phyloP scores from a whole-genome alignment of 352 stramenopile genomes.

The Salisapilia sapeloensis region DNA sequence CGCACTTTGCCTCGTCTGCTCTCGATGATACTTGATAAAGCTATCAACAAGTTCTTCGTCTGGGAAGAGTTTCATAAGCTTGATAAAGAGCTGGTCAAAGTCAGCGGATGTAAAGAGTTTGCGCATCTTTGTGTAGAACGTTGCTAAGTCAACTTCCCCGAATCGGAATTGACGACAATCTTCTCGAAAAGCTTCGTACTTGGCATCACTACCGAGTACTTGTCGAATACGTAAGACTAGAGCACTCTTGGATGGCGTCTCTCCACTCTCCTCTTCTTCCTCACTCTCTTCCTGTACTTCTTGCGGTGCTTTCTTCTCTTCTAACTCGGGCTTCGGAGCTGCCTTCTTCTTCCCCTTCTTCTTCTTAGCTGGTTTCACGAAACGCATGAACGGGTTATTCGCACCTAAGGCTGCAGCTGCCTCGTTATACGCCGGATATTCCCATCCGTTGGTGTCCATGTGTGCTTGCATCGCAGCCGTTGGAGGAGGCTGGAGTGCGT shows the following conservation, averaged over 20 bases:
- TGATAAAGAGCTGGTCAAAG: constrained; percentile 63
- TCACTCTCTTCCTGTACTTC: constrained; percentile 25
- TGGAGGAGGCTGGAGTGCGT: constrained; percentile 43
- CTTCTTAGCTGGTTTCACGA: constrained; percentile 53
- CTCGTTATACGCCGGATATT: constrained; percentile 48
- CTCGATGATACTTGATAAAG: constrained; percentile 44
- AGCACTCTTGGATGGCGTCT: constrained; percentile 41
- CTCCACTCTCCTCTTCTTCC: constrained; percentile 2
- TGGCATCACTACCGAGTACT: constrained; percentile 53
- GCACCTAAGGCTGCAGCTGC: constrained; percentile 49
- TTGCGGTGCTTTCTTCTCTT: constrained; percentile 30
- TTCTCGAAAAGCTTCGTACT: constrained; percentile 73
- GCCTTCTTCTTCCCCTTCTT: constrained; percentile 39
- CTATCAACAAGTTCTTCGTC: constrained; percentile 42
- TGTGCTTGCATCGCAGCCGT: constrained; percentile 57
- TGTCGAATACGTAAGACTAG: constrained; percentile 66
- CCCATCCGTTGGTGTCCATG: constrained; percentile 47
- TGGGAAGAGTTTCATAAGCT: constrained; percentile 54
- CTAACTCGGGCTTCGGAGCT: constrained; percentile 9
- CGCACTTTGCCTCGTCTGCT: constrained; percentile 17
- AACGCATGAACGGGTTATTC: constrained; percentile 67
- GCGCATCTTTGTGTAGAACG: constrained; percentile 60
- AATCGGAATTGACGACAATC: constrained; percentile 54
- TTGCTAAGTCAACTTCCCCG: constrained; percentile 28
- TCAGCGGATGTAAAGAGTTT: constrained; percentile 34